These are phyloP conservation scores for Blastocystis sp. DNA, from an alignment of 352 stramenopile genomes.

Conservation along the genomic window DNA sequence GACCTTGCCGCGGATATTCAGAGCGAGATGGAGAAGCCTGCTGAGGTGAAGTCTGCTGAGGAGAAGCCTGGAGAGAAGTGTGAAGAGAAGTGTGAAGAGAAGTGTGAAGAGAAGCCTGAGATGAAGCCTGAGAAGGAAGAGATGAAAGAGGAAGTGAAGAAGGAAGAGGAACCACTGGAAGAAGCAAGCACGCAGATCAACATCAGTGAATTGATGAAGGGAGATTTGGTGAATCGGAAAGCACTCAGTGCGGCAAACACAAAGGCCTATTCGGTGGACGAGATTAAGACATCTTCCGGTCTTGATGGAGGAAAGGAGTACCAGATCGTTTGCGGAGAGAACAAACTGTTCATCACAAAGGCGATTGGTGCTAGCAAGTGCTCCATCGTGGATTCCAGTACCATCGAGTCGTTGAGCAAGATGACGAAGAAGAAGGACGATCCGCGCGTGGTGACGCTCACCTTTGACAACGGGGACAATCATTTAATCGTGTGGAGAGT, in stretches of 20 bases:
- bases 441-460: slow-evolving; percentile 20
- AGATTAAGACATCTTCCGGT: background rate
- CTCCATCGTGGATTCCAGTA: background rate
- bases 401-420: slow-evolving; percentile 1
- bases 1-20: slow-evolving; percentile 21
- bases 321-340: background rate
- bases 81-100: background rate
- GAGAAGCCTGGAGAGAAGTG: background rate
- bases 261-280: background rate
- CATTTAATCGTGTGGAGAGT: background rate
- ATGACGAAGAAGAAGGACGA: slow-evolving; percentile 64
- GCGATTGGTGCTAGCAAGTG: slow-evolving; percentile 3
- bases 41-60: background rate
- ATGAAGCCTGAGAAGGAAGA: too few species aligned
- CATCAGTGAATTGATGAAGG: background rate
- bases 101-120: background rate
- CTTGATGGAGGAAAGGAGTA: background rate
- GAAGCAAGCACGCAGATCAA: too few species aligned
- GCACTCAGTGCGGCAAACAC: background rate
- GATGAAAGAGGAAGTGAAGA: too few species aligned
- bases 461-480: slow-evolving; percentile 32
- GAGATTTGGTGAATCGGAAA: background rate
- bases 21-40: background rate
- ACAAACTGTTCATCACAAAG: background rate
- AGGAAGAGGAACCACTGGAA: too few species aligned